Evolutionary conservation across 768 basidiomycete genomes (phyloP), one percentile per base, ranked within the genome.

Genomic region (Suillus subluteus): DNA sequence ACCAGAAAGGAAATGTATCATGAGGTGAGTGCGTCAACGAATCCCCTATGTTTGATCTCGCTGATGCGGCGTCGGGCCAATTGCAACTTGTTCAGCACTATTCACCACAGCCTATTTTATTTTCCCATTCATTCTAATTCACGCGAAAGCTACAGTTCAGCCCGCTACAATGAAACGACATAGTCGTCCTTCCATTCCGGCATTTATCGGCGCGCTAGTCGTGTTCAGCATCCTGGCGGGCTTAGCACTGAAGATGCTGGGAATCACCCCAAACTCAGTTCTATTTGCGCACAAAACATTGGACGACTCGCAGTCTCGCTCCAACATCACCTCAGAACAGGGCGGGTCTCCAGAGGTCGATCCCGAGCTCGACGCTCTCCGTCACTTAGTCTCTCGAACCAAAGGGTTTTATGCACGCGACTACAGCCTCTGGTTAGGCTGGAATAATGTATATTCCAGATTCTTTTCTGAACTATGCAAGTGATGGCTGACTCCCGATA

Each of bases 361-460:
- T 13, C 69, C 68, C 40, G 74, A 75, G n/a, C 30, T 80, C 40
- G 69, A 80, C 43, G 70, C 76, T 41, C 70, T 84, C 32, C 48
- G 69, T 40, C 70, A 73, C 23, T 73, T 84, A 64, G 80, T 84
- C 0, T 66, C 73, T 15, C 73, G 70, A 50, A 84, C 83, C 6
- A 74, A 81, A 2, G 83, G 83, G 3, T 85, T 78, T 66, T 83
- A 81, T 65, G 79, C 77, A 4, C 79, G 84, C 52, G 83, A 84
- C 50, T 84, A 77, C 67, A 83, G 80, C 67, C 73, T 83, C 8
- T 83, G 82, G 68, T 72, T 85, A n/a, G 84, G 83, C 16, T 85
- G 82, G 81, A 84, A 84, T 63, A 85, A 84, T 66, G 82, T 84
- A 52, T 32, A 67, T 65, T 8, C 35, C 12, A 56, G 21, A 37